A percentile compares a stretch with the other conserved stretches of the same genome.
Conservation (phyloP, 768 basidiomycete species). For the Rhodotorula diobovata region DNA sequence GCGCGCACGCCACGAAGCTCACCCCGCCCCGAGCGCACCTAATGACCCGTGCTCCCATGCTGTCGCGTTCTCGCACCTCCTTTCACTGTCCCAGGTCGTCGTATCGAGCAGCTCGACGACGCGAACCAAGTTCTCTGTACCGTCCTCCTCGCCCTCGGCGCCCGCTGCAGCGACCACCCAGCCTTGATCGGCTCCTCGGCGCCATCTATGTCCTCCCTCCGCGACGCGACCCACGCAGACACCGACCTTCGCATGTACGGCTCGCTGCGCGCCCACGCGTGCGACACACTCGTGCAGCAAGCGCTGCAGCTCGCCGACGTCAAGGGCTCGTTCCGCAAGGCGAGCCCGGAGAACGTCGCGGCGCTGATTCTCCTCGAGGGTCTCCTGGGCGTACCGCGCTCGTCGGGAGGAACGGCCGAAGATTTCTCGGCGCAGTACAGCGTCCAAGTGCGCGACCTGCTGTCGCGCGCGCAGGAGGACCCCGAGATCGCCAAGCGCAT, state of each 20-base stretch:
- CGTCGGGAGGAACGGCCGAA: too few relatives aligned
- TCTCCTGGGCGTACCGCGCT: background rate
- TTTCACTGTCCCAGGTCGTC: background rate
- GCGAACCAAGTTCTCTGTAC: constrained; percentile 7
- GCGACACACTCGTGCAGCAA: background rate
- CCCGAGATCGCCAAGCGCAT: background rate
- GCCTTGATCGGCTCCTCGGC: background rate
- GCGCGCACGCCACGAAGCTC: background rate
- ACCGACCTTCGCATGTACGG: background rate
- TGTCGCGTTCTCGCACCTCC: background rate
- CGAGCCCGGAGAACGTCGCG: background rate
- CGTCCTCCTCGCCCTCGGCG: constrained; percentile 3
- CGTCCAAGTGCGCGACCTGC: background rate
- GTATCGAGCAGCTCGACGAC: background rate
- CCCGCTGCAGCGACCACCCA: constrained; percentile 8
- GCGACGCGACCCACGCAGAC: background rate
- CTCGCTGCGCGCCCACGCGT: background rate
- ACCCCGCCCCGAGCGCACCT: background rate
- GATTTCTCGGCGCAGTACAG: background rate
- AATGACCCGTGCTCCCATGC: too few relatives aligned
- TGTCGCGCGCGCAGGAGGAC: background rate
- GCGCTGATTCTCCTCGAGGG: constrained; percentile 7
- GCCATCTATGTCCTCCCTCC: background rate
- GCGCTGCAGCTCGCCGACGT: constrained; percentile 7
- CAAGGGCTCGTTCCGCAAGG: background rate